Evolutionary conservation across 495 filamentous ascomycete genomes (phyloP).

Genomic region (Ascodesmis nigricans): DNA sequence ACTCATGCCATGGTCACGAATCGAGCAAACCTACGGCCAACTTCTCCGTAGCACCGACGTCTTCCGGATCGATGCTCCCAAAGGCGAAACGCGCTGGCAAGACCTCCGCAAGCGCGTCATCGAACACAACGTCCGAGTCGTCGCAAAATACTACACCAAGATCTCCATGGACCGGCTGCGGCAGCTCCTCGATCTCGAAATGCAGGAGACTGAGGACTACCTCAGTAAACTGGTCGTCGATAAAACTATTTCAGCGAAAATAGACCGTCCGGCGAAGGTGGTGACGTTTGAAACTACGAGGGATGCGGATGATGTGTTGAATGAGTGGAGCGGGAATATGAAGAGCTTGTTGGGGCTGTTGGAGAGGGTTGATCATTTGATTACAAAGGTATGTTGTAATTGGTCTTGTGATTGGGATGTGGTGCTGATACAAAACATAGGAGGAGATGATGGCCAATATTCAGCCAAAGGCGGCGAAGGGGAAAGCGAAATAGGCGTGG

Average conservation of each 20-base stretch:
- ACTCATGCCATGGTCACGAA: constrained; percentile 93
- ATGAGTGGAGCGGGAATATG: constrained; percentile 98
- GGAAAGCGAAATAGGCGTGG: constrained; percentile 12
- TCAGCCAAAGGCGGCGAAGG: constrained; percentile 36
- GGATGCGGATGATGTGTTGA: constrained; percentile 90
- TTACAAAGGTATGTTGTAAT: constrained; percentile 42
- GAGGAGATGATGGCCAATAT: constrained; percentile 99
- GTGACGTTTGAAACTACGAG: constrained; percentile 84
- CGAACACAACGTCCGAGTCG: constrained; percentile 92
- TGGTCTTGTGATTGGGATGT: not conserved
- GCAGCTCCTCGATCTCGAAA: constrained; percentile 68
- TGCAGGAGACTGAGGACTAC: constrained; percentile 94
- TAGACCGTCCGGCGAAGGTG: constrained; percentile 76
- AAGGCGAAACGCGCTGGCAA: constrained; percentile 65
- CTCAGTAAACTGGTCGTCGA: constrained; percentile 84
- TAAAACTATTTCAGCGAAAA: constrained; percentile 95
- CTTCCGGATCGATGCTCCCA: constrained; percentile 52
- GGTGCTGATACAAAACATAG: constrained; percentile 16
- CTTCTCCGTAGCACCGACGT: constrained; percentile 82
- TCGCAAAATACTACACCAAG: constrained; percentile 96
- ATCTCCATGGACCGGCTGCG: constrained; percentile 78
- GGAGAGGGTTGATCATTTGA: constrained; percentile 91
- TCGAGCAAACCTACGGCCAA: constrained; percentile 63
- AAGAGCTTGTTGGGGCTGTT: constrained; percentile 80
- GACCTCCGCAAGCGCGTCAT: constrained; percentile 94